These are phyloP conservation scores for Torrubiellomyces zombiae DNA, from an alignment of 2,329 filamentous ascomycete genomes.

Conservation along the genomic window DNA sequence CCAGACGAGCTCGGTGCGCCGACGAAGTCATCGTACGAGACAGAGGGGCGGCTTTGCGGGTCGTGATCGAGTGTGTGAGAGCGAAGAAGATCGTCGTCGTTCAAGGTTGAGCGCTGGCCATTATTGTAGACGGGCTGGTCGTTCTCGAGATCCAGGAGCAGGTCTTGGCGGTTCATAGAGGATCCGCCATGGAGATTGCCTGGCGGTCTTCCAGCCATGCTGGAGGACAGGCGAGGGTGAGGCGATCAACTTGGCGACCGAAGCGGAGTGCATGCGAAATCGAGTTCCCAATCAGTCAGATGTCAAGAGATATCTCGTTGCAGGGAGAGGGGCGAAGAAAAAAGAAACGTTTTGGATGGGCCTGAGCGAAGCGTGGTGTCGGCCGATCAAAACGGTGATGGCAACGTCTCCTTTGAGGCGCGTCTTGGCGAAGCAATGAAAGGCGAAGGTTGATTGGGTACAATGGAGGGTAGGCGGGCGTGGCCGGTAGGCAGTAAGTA, in stretches of 20 bases:
- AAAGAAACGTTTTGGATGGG: too few species aligned
- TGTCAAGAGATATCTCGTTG: constrained; percentile 1
- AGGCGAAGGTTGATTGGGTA: too few species aligned
- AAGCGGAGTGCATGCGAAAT: constrained; percentile 17
- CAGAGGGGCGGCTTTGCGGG: constrained; percentile 56
- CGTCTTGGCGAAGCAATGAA: too few species aligned
- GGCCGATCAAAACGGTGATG: too few species aligned
- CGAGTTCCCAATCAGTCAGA: constrained; percentile 3
- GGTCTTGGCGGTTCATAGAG: constrained; percentile 34
- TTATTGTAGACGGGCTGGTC: constrained; percentile 55
- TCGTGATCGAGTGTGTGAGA: constrained; percentile 57
- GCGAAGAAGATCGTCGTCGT: constrained; percentile 65
- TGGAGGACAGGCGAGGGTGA: constrained; percentile 22
- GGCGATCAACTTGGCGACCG: constrained; percentile 12
- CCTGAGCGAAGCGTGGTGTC: too few species aligned
- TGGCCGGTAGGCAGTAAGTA: too few species aligned
- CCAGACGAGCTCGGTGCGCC: constrained; percentile 37
- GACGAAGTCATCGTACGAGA: constrained; percentile 91
- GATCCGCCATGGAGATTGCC: constrained; percentile 31
- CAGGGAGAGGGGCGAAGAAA: constrained; percentile 1
- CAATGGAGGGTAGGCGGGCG: too few species aligned
- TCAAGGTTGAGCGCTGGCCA: constrained; percentile 61
- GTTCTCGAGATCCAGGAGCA: constrained; percentile 61
- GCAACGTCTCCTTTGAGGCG: too few species aligned
- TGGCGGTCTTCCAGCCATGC: constrained; percentile 43